These are phyloP conservation scores for Podospora pseudoanserina DNA, from an alignment of 495 filamentous ascomycete species.

Conservation along the genomic window DNA sequence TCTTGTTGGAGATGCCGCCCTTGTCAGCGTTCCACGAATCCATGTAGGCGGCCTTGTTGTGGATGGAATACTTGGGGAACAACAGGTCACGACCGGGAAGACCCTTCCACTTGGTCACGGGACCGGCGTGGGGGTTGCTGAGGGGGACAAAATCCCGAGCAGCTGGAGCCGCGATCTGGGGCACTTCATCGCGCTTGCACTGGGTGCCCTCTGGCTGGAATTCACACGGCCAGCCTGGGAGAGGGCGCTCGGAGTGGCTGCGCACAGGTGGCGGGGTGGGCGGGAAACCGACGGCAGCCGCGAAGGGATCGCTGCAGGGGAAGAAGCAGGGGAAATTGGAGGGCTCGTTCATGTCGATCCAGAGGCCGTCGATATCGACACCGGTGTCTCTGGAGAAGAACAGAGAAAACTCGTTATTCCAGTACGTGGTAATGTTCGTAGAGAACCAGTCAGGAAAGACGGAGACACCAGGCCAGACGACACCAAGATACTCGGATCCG, in stretches of 20 bases:
- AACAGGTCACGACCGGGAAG: constrained; percentile 64
- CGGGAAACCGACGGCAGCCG: constrained; percentile 55
- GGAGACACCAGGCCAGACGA: constrained; percentile 82
- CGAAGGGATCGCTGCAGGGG: constrained; percentile 64
- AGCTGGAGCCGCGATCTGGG: background rate
- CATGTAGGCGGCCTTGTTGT: constrained; percentile 56
- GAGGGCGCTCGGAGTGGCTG: constrained; percentile 45
- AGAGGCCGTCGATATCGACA: constrained; percentile 79
- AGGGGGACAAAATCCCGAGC: constrained; percentile 6
- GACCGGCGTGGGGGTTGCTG: background rate
- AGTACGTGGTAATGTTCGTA: constrained; percentile 61
- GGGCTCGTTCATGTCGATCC: constrained; percentile 88
- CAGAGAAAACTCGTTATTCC: constrained; percentile 64
- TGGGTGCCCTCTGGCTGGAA: constrained; percentile 59
- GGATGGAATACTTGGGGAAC: constrained; percentile 69
- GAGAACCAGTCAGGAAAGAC: constrained; percentile 86
- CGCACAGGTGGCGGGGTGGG: constrained; percentile 64
- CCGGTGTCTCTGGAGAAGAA: constrained; percentile 67
- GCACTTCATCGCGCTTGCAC: constrained; percentile 21
- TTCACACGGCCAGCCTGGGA: constrained; percentile 68
- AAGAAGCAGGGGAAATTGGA: constrained; percentile 62
- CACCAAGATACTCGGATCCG: constrained; percentile 67
- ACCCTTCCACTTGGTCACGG: constrained; percentile 42
- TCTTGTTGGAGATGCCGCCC: constrained; percentile 67
- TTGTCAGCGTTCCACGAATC: constrained; percentile 47